Conservation (phyloP, 192 early-diverging fungal species). For the Gaertneriomyces semiglobifer region DNA sequence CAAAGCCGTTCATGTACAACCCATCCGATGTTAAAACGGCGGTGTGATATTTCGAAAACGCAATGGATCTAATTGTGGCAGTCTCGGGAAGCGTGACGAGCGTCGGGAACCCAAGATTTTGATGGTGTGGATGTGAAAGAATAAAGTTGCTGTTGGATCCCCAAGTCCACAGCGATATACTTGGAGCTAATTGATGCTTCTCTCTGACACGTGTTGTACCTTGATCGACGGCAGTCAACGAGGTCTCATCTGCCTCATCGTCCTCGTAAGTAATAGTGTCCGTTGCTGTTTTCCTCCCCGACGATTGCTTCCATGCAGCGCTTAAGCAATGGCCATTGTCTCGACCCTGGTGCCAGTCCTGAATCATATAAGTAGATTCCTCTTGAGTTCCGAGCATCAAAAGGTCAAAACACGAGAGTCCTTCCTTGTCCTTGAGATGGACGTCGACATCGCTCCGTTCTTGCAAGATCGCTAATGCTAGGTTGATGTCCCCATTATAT, state of each 20-base stretch:
- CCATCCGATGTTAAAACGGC: constrained; percentile 49
- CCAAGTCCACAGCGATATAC: constrained; percentile 63
- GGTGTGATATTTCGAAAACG: constrained; percentile 70
- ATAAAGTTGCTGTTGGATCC: constrained; percentile 59
- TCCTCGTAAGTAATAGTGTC: neutral
- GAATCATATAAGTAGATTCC: neutral
- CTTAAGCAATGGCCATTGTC: neutral
- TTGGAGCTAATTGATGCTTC: constrained; percentile 41
- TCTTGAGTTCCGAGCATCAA: constrained; percentile 30
- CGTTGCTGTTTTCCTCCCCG: no score
- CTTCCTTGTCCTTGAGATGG: constrained; percentile 50
- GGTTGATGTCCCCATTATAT: constrained; percentile 55
- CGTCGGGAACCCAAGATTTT: neutral
- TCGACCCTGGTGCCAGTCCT: neutral
- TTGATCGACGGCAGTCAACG: neutral
- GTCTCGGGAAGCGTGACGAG: constrained; percentile 26
- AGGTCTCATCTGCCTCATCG: constrained; percentile 27
- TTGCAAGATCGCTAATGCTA: constrained; percentile 47
- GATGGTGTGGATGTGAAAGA: neutral
- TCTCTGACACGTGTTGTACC: constrained; percentile 58
- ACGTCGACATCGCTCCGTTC: constrained; percentile 49
- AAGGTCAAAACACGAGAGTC: constrained; percentile 48
- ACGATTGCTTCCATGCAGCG: no score
- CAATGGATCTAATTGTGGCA: constrained; percentile 35
- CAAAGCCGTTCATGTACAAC: constrained; percentile 64